Evolutionary conservation across 2,329 filamentous ascomycete species (phyloP).

Genomic region (Fusarium acutatum): DNA sequence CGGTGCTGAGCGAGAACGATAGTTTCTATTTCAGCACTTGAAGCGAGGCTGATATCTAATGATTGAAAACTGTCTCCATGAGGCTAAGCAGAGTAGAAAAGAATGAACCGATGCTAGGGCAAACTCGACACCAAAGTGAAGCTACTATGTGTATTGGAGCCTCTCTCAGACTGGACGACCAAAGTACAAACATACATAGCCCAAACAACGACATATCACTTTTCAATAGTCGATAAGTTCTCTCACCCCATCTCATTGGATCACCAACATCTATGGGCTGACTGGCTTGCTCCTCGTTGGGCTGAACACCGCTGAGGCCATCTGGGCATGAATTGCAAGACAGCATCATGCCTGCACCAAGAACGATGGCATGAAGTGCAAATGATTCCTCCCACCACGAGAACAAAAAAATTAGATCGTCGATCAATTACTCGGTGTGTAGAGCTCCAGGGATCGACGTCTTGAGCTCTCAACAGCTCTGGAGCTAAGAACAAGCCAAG

Average conservation of each 20-base stretch:
- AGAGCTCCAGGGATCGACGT: conserved; percentile 21
- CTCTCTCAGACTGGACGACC: conserved; percentile 7
- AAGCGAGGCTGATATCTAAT: conserved; percentile 8
- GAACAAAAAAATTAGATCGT: conserved; percentile 19
- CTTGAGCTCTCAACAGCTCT: conserved; percentile 23
- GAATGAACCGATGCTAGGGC: conserved; percentile 1
- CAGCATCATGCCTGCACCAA: conserved; percentile 8
- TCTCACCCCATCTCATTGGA: conserved; percentile 8
- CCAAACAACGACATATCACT: conserved; percentile 30
- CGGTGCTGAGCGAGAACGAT: conserved; percentile 24
- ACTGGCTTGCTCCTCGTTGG: conserved; percentile 19
- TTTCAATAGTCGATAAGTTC: conserved; percentile 12
- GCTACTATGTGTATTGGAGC: neutral
- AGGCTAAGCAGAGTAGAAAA: conserved; percentile 7
- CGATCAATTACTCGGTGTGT: conserved; percentile 31
- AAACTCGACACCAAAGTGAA: neutral
- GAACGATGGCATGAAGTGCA: conserved; percentile 16
- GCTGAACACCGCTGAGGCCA: conserved; percentile 32
- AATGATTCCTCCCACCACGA: conserved; percentile 12
- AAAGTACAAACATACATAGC: conserved; percentile 13
- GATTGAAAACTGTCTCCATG: neutral
- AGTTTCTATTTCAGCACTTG: conserved; percentile 14
- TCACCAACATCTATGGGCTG: conserved; percentile 22
- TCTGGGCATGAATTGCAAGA: conserved; percentile 19
- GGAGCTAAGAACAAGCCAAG: conserved; percentile 23